Conservation (phyloP, 169 alveolate species). For the Eimeria acervulina region DNA sequence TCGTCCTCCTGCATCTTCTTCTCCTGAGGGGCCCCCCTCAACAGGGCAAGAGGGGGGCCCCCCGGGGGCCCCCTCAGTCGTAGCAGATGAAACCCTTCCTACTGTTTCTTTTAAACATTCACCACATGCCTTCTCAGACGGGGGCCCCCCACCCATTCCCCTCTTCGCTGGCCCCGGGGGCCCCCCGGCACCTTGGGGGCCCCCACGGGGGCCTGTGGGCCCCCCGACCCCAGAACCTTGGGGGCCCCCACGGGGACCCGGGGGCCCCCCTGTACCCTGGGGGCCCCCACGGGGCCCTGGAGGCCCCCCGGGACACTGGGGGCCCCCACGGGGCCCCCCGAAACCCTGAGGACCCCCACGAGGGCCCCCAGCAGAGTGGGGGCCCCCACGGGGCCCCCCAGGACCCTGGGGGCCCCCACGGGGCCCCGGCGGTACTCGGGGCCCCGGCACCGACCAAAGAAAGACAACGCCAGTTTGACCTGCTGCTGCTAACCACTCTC, state of each 20-base stretch:
- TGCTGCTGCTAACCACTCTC: constrained; percentile 81
- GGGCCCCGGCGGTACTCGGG: constrained; percentile 11
- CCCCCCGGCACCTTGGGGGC: constrained; percentile 30
- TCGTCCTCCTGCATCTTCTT: background rate
- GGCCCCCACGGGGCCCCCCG: too few relatives aligned
- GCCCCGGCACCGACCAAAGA: constrained; percentile 65
- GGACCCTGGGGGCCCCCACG: constrained; percentile 17
- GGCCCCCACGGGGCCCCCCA: constrained; percentile 8
- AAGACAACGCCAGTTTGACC: constrained; percentile 76
- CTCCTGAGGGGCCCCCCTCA: background rate
- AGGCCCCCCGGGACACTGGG: background rate
- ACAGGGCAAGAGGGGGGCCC: constrained; percentile 8
- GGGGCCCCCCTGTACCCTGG: background rate
- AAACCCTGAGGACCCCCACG: background rate
- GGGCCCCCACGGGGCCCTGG: constrained; percentile 5
- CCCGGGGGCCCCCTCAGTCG: constrained; percentile 52
- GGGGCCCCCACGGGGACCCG: background rate
- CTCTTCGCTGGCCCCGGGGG: too few relatives aligned
- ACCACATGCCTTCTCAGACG: too few relatives aligned
- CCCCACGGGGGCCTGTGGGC: constrained; percentile 25
- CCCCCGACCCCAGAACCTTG: background rate
- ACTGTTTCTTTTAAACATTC: too few relatives aligned
- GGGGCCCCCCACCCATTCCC: too few relatives aligned
- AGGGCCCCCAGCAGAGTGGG: background rate
- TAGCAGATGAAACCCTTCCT: too few relatives aligned